Evolutionary conservation across 2,329 filamentous ascomycete species (phyloP).

Genomic region (Botryotinia narcissicola): DNA sequence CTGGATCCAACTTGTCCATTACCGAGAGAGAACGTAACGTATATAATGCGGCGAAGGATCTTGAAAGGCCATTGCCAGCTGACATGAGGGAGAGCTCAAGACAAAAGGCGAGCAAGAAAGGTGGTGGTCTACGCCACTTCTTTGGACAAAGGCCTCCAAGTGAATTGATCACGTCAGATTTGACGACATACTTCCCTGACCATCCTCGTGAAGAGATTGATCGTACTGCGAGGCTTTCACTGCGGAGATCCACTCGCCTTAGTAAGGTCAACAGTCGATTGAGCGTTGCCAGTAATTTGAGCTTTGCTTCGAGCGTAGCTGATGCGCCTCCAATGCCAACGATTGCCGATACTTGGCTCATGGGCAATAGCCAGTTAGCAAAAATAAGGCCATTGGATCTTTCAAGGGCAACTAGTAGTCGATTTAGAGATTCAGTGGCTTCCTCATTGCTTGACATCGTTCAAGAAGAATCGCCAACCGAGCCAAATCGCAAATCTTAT

Average conservation of each 20-base stretch:
- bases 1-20: slow-evolving; percentile 38
- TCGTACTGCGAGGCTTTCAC: slow-evolving; percentile 87
- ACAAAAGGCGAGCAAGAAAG: slow-evolving; percentile 47
- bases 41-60: slow-evolving; percentile 55
- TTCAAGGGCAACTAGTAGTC: slow-evolving; percentile 42
- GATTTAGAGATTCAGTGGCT: slow-evolving; percentile 82
- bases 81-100: slow-evolving; percentile 39
- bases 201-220: slow-evolving; percentile 94
- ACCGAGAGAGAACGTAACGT: slow-evolving; percentile 66
- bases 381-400: slow-evolving; percentile 49
- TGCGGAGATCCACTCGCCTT: slow-evolving; percentile 83
- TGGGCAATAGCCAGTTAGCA: slow-evolving; percentile 53
- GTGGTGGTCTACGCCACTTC: slow-evolving; percentile 69
- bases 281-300: slow-evolving; percentile 90
- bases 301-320: slow-evolving; percentile 85
- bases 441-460: slow-evolving; percentile 87
- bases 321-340: slow-evolving; percentile 94
- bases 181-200: slow-evolving; percentile 96
- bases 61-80: slow-evolving; percentile 53
- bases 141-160: slow-evolving; percentile 91
- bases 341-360: slow-evolving; percentile 91
- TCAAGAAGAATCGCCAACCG: slow-evolving; percentile 80
- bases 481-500: slow-evolving; percentile 91
- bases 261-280: slow-evolving; percentile 91
- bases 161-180: slow-evolving; percentile 93